These are phyloP conservation scores for Arachnomyces sp. DNA, from an alignment of 2,329 filamentous ascomycete species.

Conservation along the genomic window DNA sequence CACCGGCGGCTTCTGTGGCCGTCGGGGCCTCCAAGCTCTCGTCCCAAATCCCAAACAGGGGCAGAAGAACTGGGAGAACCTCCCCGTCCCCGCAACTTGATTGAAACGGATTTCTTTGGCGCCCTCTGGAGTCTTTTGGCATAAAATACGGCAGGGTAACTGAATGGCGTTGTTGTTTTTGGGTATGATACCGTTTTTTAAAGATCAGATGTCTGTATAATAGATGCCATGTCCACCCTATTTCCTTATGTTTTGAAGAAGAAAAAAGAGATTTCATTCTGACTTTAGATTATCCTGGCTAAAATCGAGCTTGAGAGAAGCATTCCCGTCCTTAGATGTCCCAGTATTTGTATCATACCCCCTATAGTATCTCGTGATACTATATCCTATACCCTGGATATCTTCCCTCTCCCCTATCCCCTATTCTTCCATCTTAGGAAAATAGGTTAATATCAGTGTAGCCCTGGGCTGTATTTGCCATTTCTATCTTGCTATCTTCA, in stretches of 20 bases:
- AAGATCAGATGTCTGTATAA: background rate
- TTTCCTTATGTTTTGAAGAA: background rate
- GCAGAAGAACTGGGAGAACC: conserved; percentile 39
- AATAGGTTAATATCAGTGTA: too few relatives aligned
- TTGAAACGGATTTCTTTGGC: conserved; percentile 1
- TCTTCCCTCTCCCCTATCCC: too few relatives aligned
- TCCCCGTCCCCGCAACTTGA: conserved; percentile 29
- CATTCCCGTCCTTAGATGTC: too few relatives aligned
- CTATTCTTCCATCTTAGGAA: too few relatives aligned
- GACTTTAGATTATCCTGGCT: conserved; percentile 1
- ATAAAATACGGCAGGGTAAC: background rate
- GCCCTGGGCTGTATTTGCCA: too few relatives aligned
- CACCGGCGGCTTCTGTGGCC: conserved; percentile 40
- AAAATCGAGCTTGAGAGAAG: too few relatives aligned
- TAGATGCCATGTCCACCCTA: background rate
- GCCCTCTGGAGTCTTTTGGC: conserved; percentile 1
- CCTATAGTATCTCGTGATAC: too few relatives aligned
- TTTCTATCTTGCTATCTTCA: too few relatives aligned
- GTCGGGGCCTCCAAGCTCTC: conserved; percentile 36
- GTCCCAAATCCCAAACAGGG: conserved; percentile 35
- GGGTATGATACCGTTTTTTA: background rate
- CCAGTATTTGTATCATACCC: too few relatives aligned
- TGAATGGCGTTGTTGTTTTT: background rate
- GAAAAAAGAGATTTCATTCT: conserved; percentile 4
- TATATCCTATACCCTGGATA: too few relatives aligned